Conservation (phyloP, 352 stramenopile genomes). For the Globisporangium camurandrum region DNA sequence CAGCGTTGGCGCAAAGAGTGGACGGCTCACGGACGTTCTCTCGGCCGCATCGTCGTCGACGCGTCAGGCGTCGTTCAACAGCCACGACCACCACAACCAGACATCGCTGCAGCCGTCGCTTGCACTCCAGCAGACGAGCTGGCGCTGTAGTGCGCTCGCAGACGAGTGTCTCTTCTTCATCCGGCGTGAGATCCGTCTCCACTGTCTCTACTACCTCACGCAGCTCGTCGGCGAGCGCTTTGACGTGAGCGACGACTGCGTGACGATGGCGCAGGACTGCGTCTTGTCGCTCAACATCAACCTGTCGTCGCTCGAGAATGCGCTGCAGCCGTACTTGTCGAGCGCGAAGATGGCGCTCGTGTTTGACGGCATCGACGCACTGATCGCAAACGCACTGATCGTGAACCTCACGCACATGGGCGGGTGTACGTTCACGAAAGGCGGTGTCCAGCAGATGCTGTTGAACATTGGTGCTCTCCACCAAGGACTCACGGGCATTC, state of each 20-base stretch:
- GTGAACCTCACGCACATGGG: constrained; percentile 57
- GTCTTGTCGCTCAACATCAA: constrained; percentile 74
- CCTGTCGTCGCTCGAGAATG: constrained; percentile 65
- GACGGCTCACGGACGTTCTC: neutral
- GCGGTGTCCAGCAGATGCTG: constrained; percentile 73
- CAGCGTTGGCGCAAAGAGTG: constrained; percentile 4
- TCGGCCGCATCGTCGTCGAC: neutral
- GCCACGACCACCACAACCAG: neutral
- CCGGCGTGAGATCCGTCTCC: constrained; percentile 62
- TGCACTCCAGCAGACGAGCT: constrained; percentile 50
- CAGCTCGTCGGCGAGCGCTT: constrained; percentile 61
- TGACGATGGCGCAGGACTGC: constrained; percentile 63
- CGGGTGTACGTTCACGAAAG: constrained; percentile 50
- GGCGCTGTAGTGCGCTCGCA: constrained; percentile 60
- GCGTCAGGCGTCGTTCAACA: constrained; percentile 10
- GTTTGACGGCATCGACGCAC: constrained; percentile 62
- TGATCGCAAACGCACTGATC: constrained; percentile 61
- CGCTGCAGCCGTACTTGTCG: constrained; percentile 58
- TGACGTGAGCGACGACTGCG: constrained; percentile 40
- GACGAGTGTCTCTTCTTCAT: constrained; percentile 77
- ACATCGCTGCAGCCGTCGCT: constrained; percentile 9
- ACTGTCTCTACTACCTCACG: constrained; percentile 76
- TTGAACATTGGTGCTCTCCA: constrained; percentile 71
- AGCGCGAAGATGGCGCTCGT: constrained; percentile 69
- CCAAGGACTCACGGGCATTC: constrained; percentile 57